phyloP scores from a whole-genome alignment of 2,329 filamentous ascomycete species.

The Paecilomyces formosus region DNA sequence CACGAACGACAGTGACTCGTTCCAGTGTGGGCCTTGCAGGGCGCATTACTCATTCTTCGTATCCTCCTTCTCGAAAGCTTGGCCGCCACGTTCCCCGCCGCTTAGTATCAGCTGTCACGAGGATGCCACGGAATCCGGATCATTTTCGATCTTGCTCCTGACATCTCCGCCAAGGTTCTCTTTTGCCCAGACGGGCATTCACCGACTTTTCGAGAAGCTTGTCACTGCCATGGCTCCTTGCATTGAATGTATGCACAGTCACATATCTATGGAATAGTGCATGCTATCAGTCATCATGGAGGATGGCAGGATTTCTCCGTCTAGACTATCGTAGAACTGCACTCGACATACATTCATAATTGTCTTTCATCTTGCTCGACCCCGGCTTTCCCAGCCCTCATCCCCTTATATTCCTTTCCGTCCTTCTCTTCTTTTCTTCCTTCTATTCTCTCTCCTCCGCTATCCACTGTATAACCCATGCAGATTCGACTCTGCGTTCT shows the following conservation, averaged over 20 bases:
- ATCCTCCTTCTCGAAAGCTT: background rate
- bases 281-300: background rate
- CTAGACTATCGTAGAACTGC: background rate
- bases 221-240: background rate
- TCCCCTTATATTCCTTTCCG: background rate
- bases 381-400: background rate
- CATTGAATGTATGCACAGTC: background rate
- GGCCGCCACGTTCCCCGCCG: background rate
- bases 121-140: background rate
- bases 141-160: background rate
- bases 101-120: background rate
- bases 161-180: background rate
- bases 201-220: background rate
- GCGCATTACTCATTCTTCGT: background rate
- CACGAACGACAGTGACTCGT: too few relatives aligned
- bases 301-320: background rate
- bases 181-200: background rate
- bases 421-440: background rate
- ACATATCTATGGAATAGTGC: background rate
- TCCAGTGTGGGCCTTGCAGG: background rate
- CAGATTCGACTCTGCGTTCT: too few relatives aligned
- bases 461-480: background rate
- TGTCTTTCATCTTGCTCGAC: background rate
- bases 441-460: background rate
- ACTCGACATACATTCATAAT: background rate